Conservation (phyloP, 208 protist genomes). For the Jaenimonas drosophilae region DNA sequence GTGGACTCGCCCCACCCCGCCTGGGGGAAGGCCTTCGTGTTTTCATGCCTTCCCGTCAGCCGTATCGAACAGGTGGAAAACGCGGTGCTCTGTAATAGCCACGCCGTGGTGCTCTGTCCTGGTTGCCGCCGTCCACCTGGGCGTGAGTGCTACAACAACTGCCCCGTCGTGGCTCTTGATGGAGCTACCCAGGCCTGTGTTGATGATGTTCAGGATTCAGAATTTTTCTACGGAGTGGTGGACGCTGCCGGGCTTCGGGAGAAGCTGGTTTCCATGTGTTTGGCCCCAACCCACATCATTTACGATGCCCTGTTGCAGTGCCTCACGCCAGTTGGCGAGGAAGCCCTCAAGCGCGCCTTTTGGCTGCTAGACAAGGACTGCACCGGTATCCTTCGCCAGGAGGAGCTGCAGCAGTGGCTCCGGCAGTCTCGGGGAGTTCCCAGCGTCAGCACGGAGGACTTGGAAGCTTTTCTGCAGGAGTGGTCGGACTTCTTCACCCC, state of each 20-base stretch:
- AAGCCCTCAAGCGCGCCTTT: constrained; percentile 58
- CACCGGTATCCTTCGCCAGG: constrained; percentile 40
- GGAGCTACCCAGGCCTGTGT: constrained; percentile 30
- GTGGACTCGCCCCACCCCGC: constrained; percentile 52
- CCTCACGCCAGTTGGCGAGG: constrained; percentile 45
- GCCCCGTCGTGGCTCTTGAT: constrained; percentile 33
- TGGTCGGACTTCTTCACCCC: neutral
- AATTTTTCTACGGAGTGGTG: constrained; percentile 60
- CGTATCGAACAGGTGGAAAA: constrained; percentile 47
- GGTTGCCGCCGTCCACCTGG: constrained; percentile 24
- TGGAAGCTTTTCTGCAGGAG: constrained; percentile 16
- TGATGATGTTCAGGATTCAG: constrained; percentile 22
- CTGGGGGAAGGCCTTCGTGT: constrained; percentile 61
- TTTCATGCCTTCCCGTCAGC: constrained; percentile 40
- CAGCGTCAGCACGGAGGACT: constrained; percentile 21
- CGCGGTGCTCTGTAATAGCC: constrained; percentile 32
- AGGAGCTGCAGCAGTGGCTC: constrained; percentile 61
- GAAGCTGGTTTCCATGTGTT: constrained; percentile 21
- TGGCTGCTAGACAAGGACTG: constrained; percentile 78
- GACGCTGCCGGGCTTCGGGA: constrained; percentile 19
- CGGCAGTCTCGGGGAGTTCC: too few species aligned
- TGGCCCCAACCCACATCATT: constrained; percentile 66
- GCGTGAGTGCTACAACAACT: constrained; percentile 30
- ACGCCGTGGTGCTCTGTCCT: constrained; percentile 56
- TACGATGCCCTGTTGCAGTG: constrained; percentile 37